These are phyloP conservation scores for Pterocarpus macrocarpus DNA, from an alignment of 306 rosid species.

Conservation along the genomic window DNA sequence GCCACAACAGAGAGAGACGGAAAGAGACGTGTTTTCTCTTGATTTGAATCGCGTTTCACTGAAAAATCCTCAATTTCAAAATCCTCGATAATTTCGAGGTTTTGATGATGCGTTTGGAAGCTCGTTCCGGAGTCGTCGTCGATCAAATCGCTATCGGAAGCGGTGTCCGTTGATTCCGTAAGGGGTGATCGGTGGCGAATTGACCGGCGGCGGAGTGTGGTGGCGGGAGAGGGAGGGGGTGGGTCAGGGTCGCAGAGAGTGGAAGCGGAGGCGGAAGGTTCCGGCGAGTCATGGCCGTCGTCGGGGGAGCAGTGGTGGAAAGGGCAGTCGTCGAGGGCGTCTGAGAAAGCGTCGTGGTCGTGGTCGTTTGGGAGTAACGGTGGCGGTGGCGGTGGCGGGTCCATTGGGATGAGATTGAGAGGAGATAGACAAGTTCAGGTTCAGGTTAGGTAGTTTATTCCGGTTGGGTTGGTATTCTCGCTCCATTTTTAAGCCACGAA, in stretches of 20 bases:
- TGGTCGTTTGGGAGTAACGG: conserved; percentile 49
- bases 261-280: conserved; percentile 50
- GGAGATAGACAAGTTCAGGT: neutral
- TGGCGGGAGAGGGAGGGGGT: conserved; percentile 24
- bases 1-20: conserved; percentile 41
- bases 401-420: conserved; percentile 48
- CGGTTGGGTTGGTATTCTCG: too few species aligned
- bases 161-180: conserved; percentile 32
- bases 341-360: conserved; percentile 63
- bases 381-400: conserved; percentile 37
- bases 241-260: conserved; percentile 26
- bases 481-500: too few species aligned
- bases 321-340: conserved; percentile 58
- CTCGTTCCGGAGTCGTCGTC: conserved; percentile 15
- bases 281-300: conserved; percentile 45
- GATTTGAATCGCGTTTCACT: conserved; percentile 42
- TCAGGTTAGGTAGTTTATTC: too few species aligned
- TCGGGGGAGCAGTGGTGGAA: conserved; percentile 48
- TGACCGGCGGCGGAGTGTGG: conserved; percentile 61
- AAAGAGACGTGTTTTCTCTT: conserved; percentile 23
- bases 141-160: conserved; percentile 31
- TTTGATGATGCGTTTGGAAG: conserved; percentile 27
- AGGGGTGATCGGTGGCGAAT: conserved; percentile 33
- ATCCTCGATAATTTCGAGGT: conserved; percentile 11
- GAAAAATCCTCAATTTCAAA: conserved; percentile 7